Base-by-base conservation (phyloP, 2,329 filamentous ascomycete genomes). In the Diplocarpon mali region DNA sequence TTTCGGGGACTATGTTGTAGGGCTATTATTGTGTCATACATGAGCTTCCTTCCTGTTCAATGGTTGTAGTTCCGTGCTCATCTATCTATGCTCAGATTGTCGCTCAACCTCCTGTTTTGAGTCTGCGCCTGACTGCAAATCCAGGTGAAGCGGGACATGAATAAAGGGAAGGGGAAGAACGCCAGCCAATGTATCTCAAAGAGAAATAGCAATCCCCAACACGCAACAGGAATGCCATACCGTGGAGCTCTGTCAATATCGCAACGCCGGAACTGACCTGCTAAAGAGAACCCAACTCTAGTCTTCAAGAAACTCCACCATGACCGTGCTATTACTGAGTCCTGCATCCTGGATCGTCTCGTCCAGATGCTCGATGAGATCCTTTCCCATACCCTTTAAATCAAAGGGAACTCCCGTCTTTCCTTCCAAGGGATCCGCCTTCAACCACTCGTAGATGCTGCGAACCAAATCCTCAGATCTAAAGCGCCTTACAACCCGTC, bases 381-480 rank as follows among this genome's bases (percentile, higher is more conserved):
- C 41, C 60, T 82, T 83, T 38, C 88, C 86, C 78, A 94, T 83
- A 51, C 77, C 77, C 63, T 92, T 88, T 53, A 98, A 73, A 63
- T 96, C 90, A 65, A 98, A 98, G 50, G 78, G 75, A 11, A 83
- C 65, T 0, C 83, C 85, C 27, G 76, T 75, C 64, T 87, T 90
- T 56, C 83, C 87, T 53, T 89, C 83, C 39, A 94, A 65, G 1
- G 88, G 85, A 48, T 83, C 79, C 0, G 89, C 83, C 68, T 96
- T 98, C 53, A 98, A 78, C 87, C 89, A 98, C 67, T 98, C 92
- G 64, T 90, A 98, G 37, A 98, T 80, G 11, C 85, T 78, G 44
- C 78, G 75, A 11, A 98, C 88, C 1, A 75, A 70, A 46, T 98
- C 92, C 12, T 75, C 64, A 3, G 89, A 65, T 9, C 71, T 69